phyloP scores from a whole-genome alignment of 176 grass and related monocot species.

The Chloris gayana region DNA sequence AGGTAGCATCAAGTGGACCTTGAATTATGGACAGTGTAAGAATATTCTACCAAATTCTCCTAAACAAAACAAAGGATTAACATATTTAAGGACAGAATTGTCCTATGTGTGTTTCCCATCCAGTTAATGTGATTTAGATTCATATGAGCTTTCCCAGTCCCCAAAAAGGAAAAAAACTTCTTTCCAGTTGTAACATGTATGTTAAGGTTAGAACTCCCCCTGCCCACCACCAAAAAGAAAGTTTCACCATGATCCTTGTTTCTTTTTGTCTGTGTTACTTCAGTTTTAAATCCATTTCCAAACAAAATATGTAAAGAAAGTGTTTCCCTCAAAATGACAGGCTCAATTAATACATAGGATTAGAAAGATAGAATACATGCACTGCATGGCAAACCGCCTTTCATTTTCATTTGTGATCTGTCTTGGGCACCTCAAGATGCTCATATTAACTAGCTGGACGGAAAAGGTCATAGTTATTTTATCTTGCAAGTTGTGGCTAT shows the following conservation, averaged over 20 bases:
- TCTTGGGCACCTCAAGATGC: background rate
- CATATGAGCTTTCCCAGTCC: background rate
- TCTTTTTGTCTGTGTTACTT: background rate
- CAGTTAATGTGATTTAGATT: constrained; percentile 13
- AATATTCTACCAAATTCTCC: constrained; percentile 25
- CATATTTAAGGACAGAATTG: constrained; percentile 20
- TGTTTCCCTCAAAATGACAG: background rate
- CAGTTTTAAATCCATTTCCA: background rate
- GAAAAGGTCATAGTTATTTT: constrained; percentile 31
- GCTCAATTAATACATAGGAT: background rate
- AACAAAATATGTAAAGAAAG: background rate
- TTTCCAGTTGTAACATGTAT: background rate
- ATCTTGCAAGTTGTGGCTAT: constrained; percentile 12
- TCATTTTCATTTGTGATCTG: background rate
- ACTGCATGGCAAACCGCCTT: background rate
- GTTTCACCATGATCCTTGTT: background rate
- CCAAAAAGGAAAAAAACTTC: background rate
- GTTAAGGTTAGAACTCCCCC: background rate
- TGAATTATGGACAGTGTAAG: constrained; percentile 31
- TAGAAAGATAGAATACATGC: background rate
- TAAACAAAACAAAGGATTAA: too few relatives aligned
- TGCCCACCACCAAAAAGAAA: too few relatives aligned
- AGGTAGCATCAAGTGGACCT: constrained; percentile 34
- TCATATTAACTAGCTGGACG: background rate
- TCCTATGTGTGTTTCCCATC: background rate